phyloP scores from a whole-genome alignment of 2,329 filamentous ascomycete genomes.

The Pseudocercospora crystallina region DNA sequence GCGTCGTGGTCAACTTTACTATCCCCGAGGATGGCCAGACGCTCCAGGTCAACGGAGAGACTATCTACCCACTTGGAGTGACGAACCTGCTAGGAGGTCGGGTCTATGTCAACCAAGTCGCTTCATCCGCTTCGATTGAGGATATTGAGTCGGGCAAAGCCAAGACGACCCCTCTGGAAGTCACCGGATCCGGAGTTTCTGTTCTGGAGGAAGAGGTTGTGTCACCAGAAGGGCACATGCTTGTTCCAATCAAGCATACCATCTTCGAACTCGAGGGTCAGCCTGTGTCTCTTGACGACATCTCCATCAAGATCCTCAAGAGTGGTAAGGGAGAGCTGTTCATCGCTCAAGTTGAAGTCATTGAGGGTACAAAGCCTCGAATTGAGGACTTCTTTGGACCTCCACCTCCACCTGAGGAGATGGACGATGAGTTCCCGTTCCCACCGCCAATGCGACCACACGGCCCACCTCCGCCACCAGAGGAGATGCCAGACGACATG shows the following conservation, averaged over 20 bases:
- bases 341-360: conserved; percentile 43
- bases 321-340: conserved; percentile 56
- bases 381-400: conserved; percentile 17
- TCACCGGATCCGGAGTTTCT: conserved; percentile 36
- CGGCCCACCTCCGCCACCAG: conserved; percentile 25
- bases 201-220: conserved; percentile 45
- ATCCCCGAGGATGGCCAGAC: conserved; percentile 48
- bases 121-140: conserved; percentile 22
- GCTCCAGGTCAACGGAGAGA: conserved; percentile 60
- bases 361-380: conserved; percentile 2
- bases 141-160: conserved; percentile 28
- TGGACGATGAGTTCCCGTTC: conserved; percentile 9
- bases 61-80: conserved; percentile 52
- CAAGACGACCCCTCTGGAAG: conserved; percentile 37
- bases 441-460: conserved; percentile 9
- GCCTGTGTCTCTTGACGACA: conserved; percentile 52
- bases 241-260: conserved; percentile 57
- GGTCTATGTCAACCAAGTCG: conserved; percentile 29
- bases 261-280: conserved; percentile 60
- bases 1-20: conserved; percentile 51
- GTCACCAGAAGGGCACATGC: conserved; percentile 52
- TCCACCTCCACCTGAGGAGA: conserved; percentile 5
- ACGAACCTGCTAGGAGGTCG: conserved; percentile 12
- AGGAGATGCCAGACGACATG: conserved; percentile 10
- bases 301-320: conserved; percentile 64